These are phyloP conservation scores for Acephala macrosclerotiorum DNA, from an alignment of 2,329 filamentous ascomycete species.

Conservation along the genomic window DNA sequence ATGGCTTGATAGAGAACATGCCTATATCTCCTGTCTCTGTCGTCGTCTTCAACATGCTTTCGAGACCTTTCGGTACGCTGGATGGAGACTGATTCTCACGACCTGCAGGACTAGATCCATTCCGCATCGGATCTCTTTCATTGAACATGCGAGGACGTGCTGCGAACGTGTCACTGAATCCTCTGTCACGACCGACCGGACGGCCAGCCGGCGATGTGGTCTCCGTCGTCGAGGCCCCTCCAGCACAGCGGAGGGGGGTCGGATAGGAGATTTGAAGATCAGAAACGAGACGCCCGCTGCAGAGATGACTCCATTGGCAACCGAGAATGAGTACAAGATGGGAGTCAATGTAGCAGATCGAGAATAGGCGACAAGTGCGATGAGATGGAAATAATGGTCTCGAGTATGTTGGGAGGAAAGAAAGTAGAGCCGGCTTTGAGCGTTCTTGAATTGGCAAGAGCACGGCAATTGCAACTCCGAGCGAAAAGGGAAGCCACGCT, in stretches of 20 bases:
- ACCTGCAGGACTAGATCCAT: slow-evolving; percentile 50
- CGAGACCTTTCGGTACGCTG: slow-evolving; percentile 60
- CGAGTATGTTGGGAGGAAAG: slow-evolving; percentile 1
- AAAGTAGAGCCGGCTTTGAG: neutral
- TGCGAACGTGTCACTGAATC: slow-evolving; percentile 24
- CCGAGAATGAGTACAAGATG: slow-evolving; percentile 2
- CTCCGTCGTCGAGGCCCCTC: slow-evolving; percentile 31
- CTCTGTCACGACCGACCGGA: slow-evolving; percentile 25
- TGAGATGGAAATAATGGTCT: slow-evolving; percentile 7
- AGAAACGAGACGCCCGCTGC: neutral
- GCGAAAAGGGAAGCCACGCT: slow-evolving; percentile 11
- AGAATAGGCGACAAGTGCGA: neutral
- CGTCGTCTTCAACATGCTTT: slow-evolving; percentile 70
- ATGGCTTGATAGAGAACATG: slow-evolving; percentile 61
- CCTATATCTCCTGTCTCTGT: slow-evolving; percentile 73
- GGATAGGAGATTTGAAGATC: neutral
- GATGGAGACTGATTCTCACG: slow-evolving; percentile 48
- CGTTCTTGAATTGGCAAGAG: slow-evolving; percentile 1
- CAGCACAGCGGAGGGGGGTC: neutral
- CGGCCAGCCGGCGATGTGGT: slow-evolving; percentile 24
- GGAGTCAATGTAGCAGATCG: neutral
- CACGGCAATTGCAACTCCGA: neutral
- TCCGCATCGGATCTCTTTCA: slow-evolving; percentile 24
- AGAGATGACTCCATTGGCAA: slow-evolving; percentile 3
- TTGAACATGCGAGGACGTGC: slow-evolving; percentile 30